A percentile compares a stretch with the other conserved stretches of the same genome.
These are phyloP conservation scores for Zoysia japonica DNA, from an alignment of 176 grass and related monocot genomes.

Conservation along the genomic window DNA sequence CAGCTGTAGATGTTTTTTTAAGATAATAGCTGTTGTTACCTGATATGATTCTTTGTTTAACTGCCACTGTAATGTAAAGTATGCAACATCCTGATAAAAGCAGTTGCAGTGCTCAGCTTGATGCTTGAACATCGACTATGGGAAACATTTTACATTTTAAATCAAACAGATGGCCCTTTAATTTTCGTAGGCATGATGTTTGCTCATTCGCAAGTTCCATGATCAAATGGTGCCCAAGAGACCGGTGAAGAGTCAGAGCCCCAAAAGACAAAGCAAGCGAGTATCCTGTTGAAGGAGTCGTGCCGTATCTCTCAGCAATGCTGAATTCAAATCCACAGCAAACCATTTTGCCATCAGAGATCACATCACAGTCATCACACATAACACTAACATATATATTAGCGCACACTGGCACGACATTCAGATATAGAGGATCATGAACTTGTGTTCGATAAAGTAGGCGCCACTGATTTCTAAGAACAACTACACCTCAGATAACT, in stretches of 20 bases:
- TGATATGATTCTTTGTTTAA: constrained; percentile 23
- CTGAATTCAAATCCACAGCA: no score
- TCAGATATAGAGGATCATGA: no score
- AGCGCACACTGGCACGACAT: no score
- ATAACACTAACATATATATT: no score
- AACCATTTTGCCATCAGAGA: background rate
- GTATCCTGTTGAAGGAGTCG: no score
- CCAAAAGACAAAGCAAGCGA: no score
- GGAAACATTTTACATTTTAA: background rate
- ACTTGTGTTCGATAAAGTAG: no score
- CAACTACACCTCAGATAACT: background rate
- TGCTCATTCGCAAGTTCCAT: no score
- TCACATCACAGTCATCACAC: background rate
- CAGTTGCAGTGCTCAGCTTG: constrained; percentile 10
- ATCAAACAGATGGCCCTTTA: background rate
- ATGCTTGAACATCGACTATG: background rate
- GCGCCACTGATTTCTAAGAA: no score
- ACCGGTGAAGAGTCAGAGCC: no score
- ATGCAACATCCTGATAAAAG: constrained; percentile 6
- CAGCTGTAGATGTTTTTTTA: constrained; percentile 40
- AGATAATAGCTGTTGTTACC: constrained; percentile 36
- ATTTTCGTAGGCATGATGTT: background rate
- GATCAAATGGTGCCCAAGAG: no score
- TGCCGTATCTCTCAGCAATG: background rate
- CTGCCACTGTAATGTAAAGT: constrained; percentile 4